Evolutionary conservation across 768 basidiomycete genomes (phyloP).

Genomic region (Leccinum incarnatum): DNA sequence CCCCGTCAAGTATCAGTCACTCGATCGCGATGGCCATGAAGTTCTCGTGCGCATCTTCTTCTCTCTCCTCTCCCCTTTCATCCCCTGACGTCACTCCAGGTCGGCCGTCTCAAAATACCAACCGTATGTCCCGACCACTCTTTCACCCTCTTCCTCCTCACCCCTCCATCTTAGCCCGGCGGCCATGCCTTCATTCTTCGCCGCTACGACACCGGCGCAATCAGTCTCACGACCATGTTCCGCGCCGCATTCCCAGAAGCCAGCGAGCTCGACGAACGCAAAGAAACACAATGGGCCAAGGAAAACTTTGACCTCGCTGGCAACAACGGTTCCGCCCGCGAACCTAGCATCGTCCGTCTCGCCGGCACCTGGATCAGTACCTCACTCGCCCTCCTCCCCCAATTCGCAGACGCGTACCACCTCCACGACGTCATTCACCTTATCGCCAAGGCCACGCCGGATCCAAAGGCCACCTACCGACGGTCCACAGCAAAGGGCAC

Average conservation of each 20-base stretch:
- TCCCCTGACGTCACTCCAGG: slow-evolving; percentile 43
- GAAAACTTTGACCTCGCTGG: slow-evolving; percentile 70
- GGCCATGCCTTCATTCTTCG: slow-evolving; percentile 94
- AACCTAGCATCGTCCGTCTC: slow-evolving; percentile 62
- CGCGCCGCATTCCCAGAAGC: slow-evolving; percentile 90
- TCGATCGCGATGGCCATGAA: slow-evolving; percentile 82
- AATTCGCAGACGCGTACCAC: slow-evolving; percentile 64
- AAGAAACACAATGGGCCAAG: slow-evolving; percentile 82
- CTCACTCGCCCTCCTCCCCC: slow-evolving; percentile 51
- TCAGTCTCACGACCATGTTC: slow-evolving; percentile 95
- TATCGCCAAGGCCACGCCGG: slow-evolving; percentile 71
- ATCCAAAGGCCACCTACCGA: slow-evolving; percentile 75
- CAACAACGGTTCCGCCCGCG: slow-evolving; percentile 71
- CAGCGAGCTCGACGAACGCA: slow-evolving; percentile 69
- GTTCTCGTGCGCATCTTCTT: slow-evolving; percentile 61
- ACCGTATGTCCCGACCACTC: slow-evolving; percentile 55
- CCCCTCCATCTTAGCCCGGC: slow-evolving; percentile 44
- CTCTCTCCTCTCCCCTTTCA: neutral
- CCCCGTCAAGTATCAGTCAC: slow-evolving; percentile 88
- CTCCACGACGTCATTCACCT: slow-evolving; percentile 59
- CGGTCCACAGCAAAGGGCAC: slow-evolving; percentile 49
- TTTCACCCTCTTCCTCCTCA: slow-evolving; percentile 14
- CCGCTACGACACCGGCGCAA: slow-evolving; percentile 88
- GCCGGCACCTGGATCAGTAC: slow-evolving; percentile 87
- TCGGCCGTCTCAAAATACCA: slow-evolving; percentile 86